These are phyloP conservation scores for Fragilaria crotonensis DNA, from an alignment of 108 stramenopile genomes.

Conservation along the genomic window DNA sequence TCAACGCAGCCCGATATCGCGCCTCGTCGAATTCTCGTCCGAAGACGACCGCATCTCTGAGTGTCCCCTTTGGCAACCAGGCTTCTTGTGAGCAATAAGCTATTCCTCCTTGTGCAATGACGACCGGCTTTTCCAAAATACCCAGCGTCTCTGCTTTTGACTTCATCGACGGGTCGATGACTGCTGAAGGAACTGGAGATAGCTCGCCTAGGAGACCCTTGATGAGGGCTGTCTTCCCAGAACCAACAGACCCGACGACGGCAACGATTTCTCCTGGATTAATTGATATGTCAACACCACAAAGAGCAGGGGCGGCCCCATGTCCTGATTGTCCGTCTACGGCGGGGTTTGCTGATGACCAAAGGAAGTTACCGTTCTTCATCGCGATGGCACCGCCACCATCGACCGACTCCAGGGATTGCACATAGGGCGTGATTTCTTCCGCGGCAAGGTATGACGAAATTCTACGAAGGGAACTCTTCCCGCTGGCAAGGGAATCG, in stretches of 20 bases:
- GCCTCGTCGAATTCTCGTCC: conserved; percentile 71
- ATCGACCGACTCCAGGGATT: conserved; percentile 18
- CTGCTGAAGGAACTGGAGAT: conserved; percentile 44
- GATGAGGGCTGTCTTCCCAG: conserved; percentile 83
- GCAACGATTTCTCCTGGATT: conserved; percentile 70
- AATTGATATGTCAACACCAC: conserved; percentile 47
- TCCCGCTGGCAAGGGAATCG: conserved; percentile 66
- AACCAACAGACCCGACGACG: conserved; percentile 83
- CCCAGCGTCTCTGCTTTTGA: neutral
- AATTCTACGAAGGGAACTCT: conserved; percentile 53
- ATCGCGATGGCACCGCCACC: conserved; percentile 58
- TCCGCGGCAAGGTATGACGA: conserved; percentile 50
- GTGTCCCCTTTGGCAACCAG: conserved; percentile 76
- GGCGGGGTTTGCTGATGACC: conserved; percentile 26
- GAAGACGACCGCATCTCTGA: conserved; percentile 75
- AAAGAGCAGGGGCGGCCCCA: conserved; percentile 39
- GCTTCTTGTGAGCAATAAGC: conserved; percentile 80
- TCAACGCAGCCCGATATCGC: conserved; percentile 46
- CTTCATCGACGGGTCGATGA: conserved; percentile 19
- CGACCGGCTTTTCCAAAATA: conserved; percentile 33
- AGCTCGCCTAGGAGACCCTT: conserved; percentile 82
- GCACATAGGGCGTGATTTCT: conserved; percentile 62
- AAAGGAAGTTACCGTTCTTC: conserved; percentile 66
- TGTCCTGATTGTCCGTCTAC: conserved; percentile 20
- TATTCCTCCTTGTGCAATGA: conserved; percentile 40